These are phyloP conservation scores for Puccinia hordei DNA, from an alignment of 1,284 basidiomycete genomes.

Conservation along the genomic window DNA sequence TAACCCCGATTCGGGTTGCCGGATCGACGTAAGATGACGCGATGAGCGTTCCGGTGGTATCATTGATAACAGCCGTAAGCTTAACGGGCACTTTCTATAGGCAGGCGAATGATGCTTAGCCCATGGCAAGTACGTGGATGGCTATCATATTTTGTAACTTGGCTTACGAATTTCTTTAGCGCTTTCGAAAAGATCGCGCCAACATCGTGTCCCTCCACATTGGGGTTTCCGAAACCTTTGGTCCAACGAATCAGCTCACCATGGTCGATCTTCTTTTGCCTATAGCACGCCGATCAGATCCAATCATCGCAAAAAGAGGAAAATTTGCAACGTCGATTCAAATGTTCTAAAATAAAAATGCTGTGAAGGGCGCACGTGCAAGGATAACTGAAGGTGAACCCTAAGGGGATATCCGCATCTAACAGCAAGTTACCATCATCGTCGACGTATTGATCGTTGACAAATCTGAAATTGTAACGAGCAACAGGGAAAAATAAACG, in stretches of 20 bases:
- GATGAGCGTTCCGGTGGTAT: conserved; percentile 95
- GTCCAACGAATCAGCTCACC: conserved; percentile 96
- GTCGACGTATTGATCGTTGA: conserved; percentile 72
- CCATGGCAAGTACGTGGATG: conserved; percentile 13
- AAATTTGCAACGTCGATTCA: background rate
- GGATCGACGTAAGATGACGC: conserved; percentile 95
- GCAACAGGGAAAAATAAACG: background rate
- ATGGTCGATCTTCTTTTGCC: conserved; percentile 90
- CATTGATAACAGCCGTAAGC: conserved; percentile 86
- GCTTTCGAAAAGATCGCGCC: conserved; percentile 86
- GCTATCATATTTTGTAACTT: background rate
- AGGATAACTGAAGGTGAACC: conserved; percentile 76
- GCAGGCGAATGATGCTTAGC: background rate
- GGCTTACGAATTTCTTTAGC: conserved; percentile 67
- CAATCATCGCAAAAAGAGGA: background rate
- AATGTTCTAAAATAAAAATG: background rate
- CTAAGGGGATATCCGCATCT: conserved; percentile 77
- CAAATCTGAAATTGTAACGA: conserved; percentile 64
- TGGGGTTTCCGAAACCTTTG: conserved; percentile 90
- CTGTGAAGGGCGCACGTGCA: conserved; percentile 45
- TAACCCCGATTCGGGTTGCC: conserved; percentile 85
- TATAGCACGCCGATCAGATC: conserved; percentile 57
- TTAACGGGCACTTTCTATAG: conserved; percentile 67
- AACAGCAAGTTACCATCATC: conserved; percentile 68
- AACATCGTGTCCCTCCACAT: conserved; percentile 90